phyloP scores from a whole-genome alignment of 1,284 basidiomycete species.

The Trichosporon sp. region DNA sequence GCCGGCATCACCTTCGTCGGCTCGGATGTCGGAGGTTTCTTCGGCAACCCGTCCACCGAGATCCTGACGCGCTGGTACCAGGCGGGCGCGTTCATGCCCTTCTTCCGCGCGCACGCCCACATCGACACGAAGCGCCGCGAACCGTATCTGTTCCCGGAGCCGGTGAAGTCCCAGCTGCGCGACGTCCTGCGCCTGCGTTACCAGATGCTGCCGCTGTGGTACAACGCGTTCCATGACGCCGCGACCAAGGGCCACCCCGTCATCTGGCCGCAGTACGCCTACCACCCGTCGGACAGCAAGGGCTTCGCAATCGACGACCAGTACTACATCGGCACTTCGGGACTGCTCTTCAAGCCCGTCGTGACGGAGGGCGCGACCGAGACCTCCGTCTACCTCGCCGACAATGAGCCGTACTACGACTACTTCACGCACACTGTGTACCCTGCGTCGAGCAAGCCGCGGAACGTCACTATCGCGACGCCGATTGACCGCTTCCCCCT shows the following conservation, averaged over 20 bases:
- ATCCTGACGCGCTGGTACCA: slow-evolving; percentile 98
- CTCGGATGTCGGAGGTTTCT: slow-evolving; percentile 97
- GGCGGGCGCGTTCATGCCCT: slow-evolving; percentile 90
- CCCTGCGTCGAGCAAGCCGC: slow-evolving; percentile 64
- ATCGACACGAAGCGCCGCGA: slow-evolving; percentile 97
- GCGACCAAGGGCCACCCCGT: slow-evolving; percentile 77
- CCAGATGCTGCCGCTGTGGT: slow-evolving; percentile 88
- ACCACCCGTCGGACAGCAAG: slow-evolving; percentile 81
- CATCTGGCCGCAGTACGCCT: slow-evolving; percentile 87
- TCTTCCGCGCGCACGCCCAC: slow-evolving; percentile 98
- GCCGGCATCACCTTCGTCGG: slow-evolving; percentile 94
- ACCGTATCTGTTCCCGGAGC: slow-evolving; percentile 88
- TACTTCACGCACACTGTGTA: slow-evolving; percentile 76
- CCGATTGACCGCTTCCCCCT: slow-evolving; percentile 80
- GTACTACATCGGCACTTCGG: slow-evolving; percentile 86
- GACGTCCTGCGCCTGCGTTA: slow-evolving; percentile 83
- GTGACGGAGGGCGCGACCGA: slow-evolving; percentile 72
- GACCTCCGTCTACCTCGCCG: slow-evolving; percentile 80
- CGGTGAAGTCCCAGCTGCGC: slow-evolving; percentile 77
- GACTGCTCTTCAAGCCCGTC: slow-evolving; percentile 89
- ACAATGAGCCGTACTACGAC: slow-evolving; percentile 91
- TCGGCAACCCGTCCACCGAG: slow-evolving; percentile 91
- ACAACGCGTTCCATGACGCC: slow-evolving; percentile 90
- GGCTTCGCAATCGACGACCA: slow-evolving; percentile 93
- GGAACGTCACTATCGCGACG: slow-evolving; percentile 72